phyloP scores from a whole-genome alignment of 768 basidiomycete genomes.

The Amanita thiersii region DNA sequence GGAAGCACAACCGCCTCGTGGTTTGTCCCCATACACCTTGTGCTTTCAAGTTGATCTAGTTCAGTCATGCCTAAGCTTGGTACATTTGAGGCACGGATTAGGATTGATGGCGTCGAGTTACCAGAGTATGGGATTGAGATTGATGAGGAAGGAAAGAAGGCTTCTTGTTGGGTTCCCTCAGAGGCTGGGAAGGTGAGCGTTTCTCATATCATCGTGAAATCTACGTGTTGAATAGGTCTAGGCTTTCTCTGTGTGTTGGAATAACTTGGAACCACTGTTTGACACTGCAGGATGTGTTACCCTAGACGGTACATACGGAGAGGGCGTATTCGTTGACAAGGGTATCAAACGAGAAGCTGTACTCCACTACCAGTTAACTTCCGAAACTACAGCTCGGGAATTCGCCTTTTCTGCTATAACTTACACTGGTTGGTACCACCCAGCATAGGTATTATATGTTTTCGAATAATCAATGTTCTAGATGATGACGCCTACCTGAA shows the following conservation, averaged over 20 bases:
- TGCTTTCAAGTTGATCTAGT: no score
- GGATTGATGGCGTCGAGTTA: not conserved
- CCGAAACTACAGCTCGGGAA: not conserved
- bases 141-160: constrained; percentile 5
- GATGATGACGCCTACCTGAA: constrained; percentile 18
- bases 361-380: no score
- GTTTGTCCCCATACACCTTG: no score
- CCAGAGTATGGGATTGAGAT: not conserved
- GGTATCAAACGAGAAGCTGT: no score
- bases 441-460: not conserved
- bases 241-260: constrained; percentile 6
- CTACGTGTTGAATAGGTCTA: no score
- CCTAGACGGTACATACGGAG: not conserved
- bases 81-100: not conserved
- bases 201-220: not conserved
- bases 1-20: no score
- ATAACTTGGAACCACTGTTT: not conserved
- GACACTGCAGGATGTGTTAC: not conserved
- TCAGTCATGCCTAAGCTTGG: constrained; percentile 6
- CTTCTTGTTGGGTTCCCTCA: constrained; percentile 12
- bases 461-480: constrained; percentile 1
- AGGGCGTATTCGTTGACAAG: not conserved
- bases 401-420: constrained; percentile 10
- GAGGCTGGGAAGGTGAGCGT: constrained; percentile 10
- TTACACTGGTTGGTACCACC: constrained; percentile 8